Base-by-base conservation (phyloP, 352 stramenopile genomes). In the Globisporangium polare region DNA sequence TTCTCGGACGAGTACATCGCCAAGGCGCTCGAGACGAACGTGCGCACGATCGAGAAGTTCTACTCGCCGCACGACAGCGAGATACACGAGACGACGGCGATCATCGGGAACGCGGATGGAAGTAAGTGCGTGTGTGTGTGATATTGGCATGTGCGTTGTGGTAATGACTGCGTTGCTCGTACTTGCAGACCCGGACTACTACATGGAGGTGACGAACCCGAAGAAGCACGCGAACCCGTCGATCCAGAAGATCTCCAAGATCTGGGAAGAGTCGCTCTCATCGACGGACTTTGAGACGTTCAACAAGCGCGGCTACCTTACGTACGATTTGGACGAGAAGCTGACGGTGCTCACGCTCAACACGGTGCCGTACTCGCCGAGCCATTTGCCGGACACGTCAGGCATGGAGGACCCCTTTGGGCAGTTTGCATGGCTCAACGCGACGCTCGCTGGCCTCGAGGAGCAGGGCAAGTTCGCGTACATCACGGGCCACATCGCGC, bases 401-500 rank as follows among this genome's bases (percentile, higher is more conserved):
- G 51, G 75, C 7, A 53, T 66, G 15, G n/a, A 81, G 22, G 93
- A 98, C 63, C 93, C 92, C 6, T 96, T 97, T 18, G 72, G 66
- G 6, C 93, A 98, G 65, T 97, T 98, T 58, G 60, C 58, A 26
- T 98, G 93, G 93, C 72, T 98, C 22, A 85, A 90, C 58, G 63
- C 69, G 20, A 89, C 86, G 33, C 66, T 98, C n/a, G 53, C 62
- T 8, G 57, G 74, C 5, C 69, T 92, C 27, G 65, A 67, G 7
- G 49, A 64, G 20, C 56, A 59, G 13, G 68, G 75, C 15, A 81
- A 83, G 47, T 76, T 81, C 27, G 89, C 88, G 17, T 96, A 92
- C 60, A 90, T 98, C 46, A 75, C 89, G 31, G 91, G 91, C 12
- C 93, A 98, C 63, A 96, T 98, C 59, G 78, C 90, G 12, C 93